Conservation (phyloP, 495 filamentous ascomycete genomes). For the Aspergillus sclerotiicarbonarius region DNA sequence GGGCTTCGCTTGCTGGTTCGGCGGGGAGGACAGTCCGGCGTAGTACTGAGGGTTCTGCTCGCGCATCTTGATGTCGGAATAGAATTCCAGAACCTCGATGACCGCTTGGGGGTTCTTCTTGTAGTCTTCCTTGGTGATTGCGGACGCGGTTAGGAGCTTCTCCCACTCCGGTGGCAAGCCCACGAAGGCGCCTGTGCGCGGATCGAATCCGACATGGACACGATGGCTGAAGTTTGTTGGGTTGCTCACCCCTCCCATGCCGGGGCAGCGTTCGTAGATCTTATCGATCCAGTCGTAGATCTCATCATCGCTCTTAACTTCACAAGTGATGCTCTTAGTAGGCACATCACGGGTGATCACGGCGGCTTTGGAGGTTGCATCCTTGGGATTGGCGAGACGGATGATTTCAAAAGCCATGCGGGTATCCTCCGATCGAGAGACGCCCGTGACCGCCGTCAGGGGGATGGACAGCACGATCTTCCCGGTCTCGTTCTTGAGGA, state of each 20-base stretch:
- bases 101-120: constrained; percentile 97
- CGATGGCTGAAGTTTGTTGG: constrained; percentile 96
- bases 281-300: constrained; percentile 98
- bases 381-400: constrained; percentile 61
- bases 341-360: constrained; percentile 68
- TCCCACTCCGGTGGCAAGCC: constrained; percentile 96
- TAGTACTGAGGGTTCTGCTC: constrained; percentile 78
- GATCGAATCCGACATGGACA: constrained; percentile 97
- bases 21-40: constrained; percentile 61
- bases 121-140: constrained; percentile 97
- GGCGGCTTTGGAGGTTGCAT: constrained; percentile 58
- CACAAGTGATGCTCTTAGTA: constrained; percentile 77
- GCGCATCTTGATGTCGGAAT: constrained; percentile 89
- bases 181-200: constrained; percentile 86
- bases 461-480: constrained; percentile 78
- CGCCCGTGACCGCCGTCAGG: constrained; percentile 79
- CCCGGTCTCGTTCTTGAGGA: constrained; percentile 82
- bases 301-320: constrained; percentile 90
- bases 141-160: constrained; percentile 87
- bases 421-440: constrained; percentile 80
- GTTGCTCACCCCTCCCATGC: constrained; percentile 97
- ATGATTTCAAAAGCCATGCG: constrained; percentile 91
- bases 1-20: constrained; percentile 44
- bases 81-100: constrained; percentile 95
- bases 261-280: constrained; percentile 92